A percentile compares a stretch with the other conserved stretches of the same genome.
Evolutionary conservation across 2,329 filamentous ascomycete species (phyloP).

Genomic region (Massarina eburnea): DNA sequence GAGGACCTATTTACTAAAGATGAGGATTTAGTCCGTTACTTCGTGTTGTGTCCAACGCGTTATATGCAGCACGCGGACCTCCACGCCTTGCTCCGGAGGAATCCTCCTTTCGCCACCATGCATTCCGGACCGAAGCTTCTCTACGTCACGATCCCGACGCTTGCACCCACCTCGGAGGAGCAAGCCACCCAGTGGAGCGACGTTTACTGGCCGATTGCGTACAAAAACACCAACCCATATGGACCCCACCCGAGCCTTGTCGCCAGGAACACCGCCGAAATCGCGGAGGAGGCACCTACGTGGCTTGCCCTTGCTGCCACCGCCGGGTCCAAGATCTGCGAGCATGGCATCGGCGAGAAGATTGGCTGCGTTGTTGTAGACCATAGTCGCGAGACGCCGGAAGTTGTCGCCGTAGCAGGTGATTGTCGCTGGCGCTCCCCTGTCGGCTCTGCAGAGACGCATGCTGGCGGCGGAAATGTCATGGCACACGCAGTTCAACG

Average conservation of each 20-base stretch:
- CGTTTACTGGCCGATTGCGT: constrained; percentile 81
- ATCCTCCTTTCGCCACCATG: constrained; percentile 42
- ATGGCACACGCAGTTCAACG: constrained; percentile 78
- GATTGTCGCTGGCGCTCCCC: constrained; percentile 69
- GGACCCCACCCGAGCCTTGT: constrained; percentile 80
- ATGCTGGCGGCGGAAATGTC: constrained; percentile 63
- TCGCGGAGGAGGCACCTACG: constrained; percentile 62
- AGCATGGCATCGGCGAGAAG: constrained; percentile 63
- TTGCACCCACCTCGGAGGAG: constrained; percentile 73
- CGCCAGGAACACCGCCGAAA: constrained; percentile 67
- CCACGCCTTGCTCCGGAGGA: constrained; percentile 32
- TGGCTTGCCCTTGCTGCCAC: constrained; percentile 70
- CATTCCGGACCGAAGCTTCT: constrained; percentile 57
- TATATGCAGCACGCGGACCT: constrained; percentile 56
- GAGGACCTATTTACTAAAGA: constrained; percentile 28
- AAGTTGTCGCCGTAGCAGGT: constrained; percentile 71
- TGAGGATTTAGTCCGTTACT: constrained; percentile 46
- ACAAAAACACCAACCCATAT: constrained; percentile 84
- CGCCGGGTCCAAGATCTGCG: constrained; percentile 62
- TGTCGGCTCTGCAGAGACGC: constrained; percentile 20
- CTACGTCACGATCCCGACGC: constrained; percentile 68
- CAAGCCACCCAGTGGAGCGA: constrained; percentile 75
- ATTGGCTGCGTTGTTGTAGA: constrained; percentile 78
- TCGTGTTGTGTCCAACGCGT: constrained; percentile 55
- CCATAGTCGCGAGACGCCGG: constrained; percentile 45